Percentiles rank a stretch among this genome's conserved stretches.
Evolutionary conservation across 352 stramenopile species (phyloP).

Genomic region (Globisporangium lucens): DNA sequence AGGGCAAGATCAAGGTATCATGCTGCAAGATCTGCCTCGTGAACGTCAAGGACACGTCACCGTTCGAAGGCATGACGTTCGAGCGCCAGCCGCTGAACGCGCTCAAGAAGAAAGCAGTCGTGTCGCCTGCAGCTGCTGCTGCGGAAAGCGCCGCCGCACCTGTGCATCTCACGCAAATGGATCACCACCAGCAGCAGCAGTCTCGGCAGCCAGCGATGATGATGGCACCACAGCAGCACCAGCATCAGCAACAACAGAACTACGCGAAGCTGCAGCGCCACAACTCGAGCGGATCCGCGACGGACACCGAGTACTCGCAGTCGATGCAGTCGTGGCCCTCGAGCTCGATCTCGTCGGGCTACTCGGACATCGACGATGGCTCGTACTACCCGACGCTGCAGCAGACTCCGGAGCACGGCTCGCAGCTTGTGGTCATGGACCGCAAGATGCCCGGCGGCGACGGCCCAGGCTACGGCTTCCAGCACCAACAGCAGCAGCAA

Average conservation of each 20-base stretch:
- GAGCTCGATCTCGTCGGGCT: slow-evolving; percentile 47
- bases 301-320: slow-evolving; percentile 55
- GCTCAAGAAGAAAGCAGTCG: slow-evolving; percentile 24
- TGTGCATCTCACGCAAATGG: slow-evolving; percentile 5
- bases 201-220: slow-evolving; percentile 2
- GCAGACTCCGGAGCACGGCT: slow-evolving; percentile 16
- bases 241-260: slow-evolving; percentile 14
- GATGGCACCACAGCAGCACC: slow-evolving; percentile 15
- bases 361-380: slow-evolving; percentile 52
- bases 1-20: slow-evolving; percentile 60
- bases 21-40: slow-evolving; percentile 76
- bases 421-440: slow-evolving; percentile 20
- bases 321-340: slow-evolving; percentile 61
- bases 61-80: slow-evolving; percentile 53
- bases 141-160: background rate
- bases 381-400: slow-evolving; percentile 21
- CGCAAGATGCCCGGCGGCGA: slow-evolving; percentile 51
- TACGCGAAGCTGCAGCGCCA: slow-evolving; percentile 23
- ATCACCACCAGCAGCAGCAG: background rate
- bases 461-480: slow-evolving; percentile 16
- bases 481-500: background rate
- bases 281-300: slow-evolving; percentile 26
- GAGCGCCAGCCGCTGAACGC: slow-evolving; percentile 29
- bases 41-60: slow-evolving; percentile 63
- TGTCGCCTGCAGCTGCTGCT: background rate